These are phyloP conservation scores for Diaporthe longicolla DNA, from an alignment of 2,329 filamentous ascomycete genomes.

Conservation along the genomic window DNA sequence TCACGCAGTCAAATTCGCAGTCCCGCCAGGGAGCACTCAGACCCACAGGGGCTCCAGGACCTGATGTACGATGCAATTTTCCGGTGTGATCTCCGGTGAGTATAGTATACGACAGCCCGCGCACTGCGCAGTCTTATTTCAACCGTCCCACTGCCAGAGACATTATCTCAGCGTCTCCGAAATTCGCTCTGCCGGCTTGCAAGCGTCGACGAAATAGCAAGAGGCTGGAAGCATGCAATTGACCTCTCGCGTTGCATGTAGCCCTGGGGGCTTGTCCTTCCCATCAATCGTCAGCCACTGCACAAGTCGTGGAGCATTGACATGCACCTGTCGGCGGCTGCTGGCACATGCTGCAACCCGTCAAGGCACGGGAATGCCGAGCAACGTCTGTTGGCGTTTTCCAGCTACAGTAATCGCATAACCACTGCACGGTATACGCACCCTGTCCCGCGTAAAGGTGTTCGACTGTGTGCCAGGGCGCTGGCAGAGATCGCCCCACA, in stretches of 20 bases:
- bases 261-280: not conserved
- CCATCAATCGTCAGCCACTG: slow-evolving; percentile 33
- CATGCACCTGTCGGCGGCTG: slow-evolving; percentile 29
- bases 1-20: slow-evolving; percentile 24
- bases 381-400: not conserved
- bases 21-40: slow-evolving; percentile 15
- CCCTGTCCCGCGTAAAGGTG: not conserved
- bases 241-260: not conserved
- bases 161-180: not conserved
- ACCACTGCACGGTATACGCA: slow-evolving; percentile 7
- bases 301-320: slow-evolving; percentile 1
- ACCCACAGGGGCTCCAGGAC: slow-evolving; percentile 3
- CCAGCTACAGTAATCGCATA: slow-evolving; percentile 5
- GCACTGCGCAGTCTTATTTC: not conserved
- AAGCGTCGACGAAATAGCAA: not conserved
- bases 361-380: slow-evolving; percentile 11
- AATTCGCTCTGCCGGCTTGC: not conserved
- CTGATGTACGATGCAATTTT: slow-evolving; percentile 20
- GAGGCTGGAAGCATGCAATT: not conserved
- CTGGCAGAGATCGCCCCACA: slow-evolving; percentile 21
- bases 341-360: slow-evolving; percentile 5
- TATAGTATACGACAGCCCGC: not conserved
- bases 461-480: slow-evolving; percentile 3
- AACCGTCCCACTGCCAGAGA: not conserved
- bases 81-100: slow-evolving; percentile 16